phyloP scores from a whole-genome alignment of 805 yeast species.

The Candida nitratophila region DNA sequence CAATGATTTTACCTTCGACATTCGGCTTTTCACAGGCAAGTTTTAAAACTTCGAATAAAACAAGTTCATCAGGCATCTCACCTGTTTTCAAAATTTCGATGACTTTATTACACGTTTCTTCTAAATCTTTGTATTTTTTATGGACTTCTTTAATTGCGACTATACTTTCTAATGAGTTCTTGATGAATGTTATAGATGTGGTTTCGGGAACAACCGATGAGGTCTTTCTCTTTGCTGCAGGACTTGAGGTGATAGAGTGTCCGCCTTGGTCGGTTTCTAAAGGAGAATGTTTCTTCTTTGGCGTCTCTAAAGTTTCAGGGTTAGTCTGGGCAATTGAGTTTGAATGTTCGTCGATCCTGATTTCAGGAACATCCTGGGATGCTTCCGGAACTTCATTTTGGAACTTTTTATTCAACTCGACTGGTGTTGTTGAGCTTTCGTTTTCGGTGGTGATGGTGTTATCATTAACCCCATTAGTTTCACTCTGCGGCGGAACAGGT shows the following conservation, averaged over 20 bases:
- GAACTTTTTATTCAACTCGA: neutral
- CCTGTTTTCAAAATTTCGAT: constrained; percentile 34
- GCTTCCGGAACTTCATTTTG: neutral
- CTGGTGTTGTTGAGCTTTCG: neutral
- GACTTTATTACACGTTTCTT: constrained; percentile 30
- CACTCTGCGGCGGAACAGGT: neutral
- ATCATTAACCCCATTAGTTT: neutral
- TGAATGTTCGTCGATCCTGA: neutral
- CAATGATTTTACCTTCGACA: constrained; percentile 58
- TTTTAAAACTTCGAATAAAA: constrained; percentile 75
- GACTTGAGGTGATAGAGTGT: neutral
- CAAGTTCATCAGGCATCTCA: constrained; percentile 35
- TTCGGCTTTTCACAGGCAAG: constrained; percentile 64
- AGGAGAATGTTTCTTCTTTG: neutral
- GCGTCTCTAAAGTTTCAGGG: neutral
- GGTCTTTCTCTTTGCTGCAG: neutral
- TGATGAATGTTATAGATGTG: constrained; percentile 27
- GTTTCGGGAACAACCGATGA: constrained; percentile 14
- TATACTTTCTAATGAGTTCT: constrained; percentile 24
- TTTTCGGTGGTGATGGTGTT: neutral
- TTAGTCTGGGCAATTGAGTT: neutral
- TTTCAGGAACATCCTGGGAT: neutral
- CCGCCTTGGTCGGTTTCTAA: neutral
- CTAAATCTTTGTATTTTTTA: constrained; percentile 39
- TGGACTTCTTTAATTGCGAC: constrained; percentile 23